Conservation (phyloP, 1,284 basidiomycete species). For the Anthracocystis setariae region DNA sequence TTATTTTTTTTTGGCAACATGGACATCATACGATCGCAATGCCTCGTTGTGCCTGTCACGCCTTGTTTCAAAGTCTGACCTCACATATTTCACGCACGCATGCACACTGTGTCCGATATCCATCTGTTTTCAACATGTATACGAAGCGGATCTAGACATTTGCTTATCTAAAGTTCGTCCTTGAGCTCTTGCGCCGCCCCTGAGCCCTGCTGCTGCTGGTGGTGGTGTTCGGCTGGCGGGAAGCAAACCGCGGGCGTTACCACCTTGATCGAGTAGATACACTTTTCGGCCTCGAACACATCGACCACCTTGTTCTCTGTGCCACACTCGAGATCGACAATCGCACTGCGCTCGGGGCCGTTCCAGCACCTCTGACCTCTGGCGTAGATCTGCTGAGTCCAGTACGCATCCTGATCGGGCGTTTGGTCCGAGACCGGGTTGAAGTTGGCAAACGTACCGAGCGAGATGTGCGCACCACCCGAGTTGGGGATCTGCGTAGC, state of each 20-base stretch:
- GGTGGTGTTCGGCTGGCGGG: slow-evolving; percentile 20
- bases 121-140: too few species aligned
- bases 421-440: slow-evolving; percentile 81
- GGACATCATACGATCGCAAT: too few species aligned
- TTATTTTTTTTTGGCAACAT: neutral
- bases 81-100: too few species aligned
- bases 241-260: slow-evolving; percentile 88
- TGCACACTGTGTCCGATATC: too few species aligned
- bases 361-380: slow-evolving; percentile 91
- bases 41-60: too few species aligned
- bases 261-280: slow-evolving; percentile 89
- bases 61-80: too few species aligned
- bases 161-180: slow-evolving; percentile 21
- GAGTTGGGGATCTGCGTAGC: slow-evolving; percentile 88
- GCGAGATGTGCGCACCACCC: slow-evolving; percentile 80
- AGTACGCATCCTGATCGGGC: slow-evolving; percentile 76
- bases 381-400: slow-evolving; percentile 82
- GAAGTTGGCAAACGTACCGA: slow-evolving; percentile 72
- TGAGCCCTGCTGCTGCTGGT: neutral
- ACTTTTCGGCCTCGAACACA: slow-evolving; percentile 90
- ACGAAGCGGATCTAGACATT: too few species aligned
- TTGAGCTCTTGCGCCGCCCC: slow-evolving; percentile 2
- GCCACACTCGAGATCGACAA: slow-evolving; percentile 84
- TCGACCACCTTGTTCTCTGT: slow-evolving; percentile 83
- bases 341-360: slow-evolving; percentile 84